Evolutionary conservation across 2,329 filamentous ascomycete species (phyloP), one percentile per base, ranked within the genome.

Genomic region (Fusarium cicatricum): DNA sequence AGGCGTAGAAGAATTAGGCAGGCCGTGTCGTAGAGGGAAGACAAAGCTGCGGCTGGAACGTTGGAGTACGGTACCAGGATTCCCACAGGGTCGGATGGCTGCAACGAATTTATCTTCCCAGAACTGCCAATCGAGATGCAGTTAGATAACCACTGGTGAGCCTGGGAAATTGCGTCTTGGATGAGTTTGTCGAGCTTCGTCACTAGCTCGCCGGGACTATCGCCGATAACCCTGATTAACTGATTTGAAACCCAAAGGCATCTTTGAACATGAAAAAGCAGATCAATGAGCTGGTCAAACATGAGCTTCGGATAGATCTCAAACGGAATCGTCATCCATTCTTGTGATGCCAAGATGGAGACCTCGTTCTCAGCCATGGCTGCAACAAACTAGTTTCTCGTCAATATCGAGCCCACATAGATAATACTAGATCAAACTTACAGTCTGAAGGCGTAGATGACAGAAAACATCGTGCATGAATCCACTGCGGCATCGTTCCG

Each of bases 391-490:
- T 56, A 44, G 15, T 39, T 14, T 43, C 33, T 19, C 5, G 38
- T 53, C 26, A 48, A 31, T 26, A n/a, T n/a, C n/a, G n/a, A n/a
- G n/a, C n/a, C n/a, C n/a, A n/a, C n/a, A n/a, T n/a, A n/a, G n/a
- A 29, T 1, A 1, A n/a, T 5, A 2, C 14, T 11, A 8, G n/a
- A 26, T 12, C 2, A 33, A 32, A 45, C 54, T 9, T 4, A 49
- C 54, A 19, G 44, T 37, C 14, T 57, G 54, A 17, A 57, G 39
- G 10, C 54, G 49, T 9, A 57, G n/a, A 37, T 57, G 54, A n/a
- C 43, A 44, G 9, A 57, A 57, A 15, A 57, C 11, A 3, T 57
- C 49, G 5, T 57, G 49, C 43, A 49, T 53, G 23, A 57, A 57
- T 11, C 54, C 54, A 31, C 9, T 29, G 15, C 49, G 43, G 10